Percentiles rank a stretch among this genome's conserved stretches.
These are phyloP conservation scores for Pichia membranifaciens DNA, from an alignment of 805 yeast genomes.

Conservation along the genomic window DNA sequence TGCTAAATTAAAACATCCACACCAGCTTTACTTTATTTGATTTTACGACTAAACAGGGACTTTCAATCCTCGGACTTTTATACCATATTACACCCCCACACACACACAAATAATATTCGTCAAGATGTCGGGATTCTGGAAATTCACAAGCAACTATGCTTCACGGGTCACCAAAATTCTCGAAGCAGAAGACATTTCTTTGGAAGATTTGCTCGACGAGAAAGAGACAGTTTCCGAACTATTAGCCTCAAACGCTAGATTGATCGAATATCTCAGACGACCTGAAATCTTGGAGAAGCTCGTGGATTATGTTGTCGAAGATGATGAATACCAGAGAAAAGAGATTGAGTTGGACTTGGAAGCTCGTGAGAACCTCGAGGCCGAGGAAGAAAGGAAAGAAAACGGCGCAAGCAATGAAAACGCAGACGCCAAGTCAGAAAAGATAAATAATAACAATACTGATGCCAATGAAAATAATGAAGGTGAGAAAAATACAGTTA, in stretches of 20 bases:
- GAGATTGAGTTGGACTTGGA: constrained; percentile 10
- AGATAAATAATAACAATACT: not conserved
- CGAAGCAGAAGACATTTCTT: constrained; percentile 39
- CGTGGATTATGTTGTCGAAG: constrained; percentile 58
- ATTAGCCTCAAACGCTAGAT: constrained; percentile 62
- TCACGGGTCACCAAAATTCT: constrained; percentile 51
- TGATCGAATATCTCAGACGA: constrained; percentile 73
- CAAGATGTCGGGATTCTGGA: constrained; percentile 34
- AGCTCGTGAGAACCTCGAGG: constrained; percentile 5
- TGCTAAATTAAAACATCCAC: no score
- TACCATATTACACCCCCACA: no score
- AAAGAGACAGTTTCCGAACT: constrained; percentile 70
- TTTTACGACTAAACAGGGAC: no score
- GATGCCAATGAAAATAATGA: not conserved
- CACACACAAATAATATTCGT: not conserved
- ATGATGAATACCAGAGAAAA: constrained; percentile 36
- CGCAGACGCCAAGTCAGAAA: no score
- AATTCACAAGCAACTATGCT: constrained; percentile 45
- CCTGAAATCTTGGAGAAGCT: constrained; percentile 67
- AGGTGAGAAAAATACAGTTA: no score
- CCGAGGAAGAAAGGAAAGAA: not conserved
- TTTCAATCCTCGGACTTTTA: no score
- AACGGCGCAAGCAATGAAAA: not conserved
- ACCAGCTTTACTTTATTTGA: no score
- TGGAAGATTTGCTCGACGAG: constrained; percentile 65